Base-by-base conservation (phyloP, 495 filamentous ascomycete genomes). In the Lophiotrema nucula region DNA sequence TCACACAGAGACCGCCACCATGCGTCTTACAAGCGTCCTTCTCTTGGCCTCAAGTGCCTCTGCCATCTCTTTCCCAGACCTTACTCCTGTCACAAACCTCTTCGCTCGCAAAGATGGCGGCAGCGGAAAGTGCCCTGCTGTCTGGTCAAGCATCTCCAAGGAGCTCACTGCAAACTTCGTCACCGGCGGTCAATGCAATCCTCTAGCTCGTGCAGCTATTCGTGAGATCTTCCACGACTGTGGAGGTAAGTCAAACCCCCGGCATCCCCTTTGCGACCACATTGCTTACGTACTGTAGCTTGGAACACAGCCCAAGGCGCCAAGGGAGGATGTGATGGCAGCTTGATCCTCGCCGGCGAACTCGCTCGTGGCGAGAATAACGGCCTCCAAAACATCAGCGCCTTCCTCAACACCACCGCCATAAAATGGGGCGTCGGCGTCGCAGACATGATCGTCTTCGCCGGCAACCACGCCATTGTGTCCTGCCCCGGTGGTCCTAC, bases 241-340 rank as follows among this genome's bases (percentile, higher is more conserved):
- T 44, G 64, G 64, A 15, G 53, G 53, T 48, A 41, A 10, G 53
- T 21, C 2, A n/a, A n/a, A n/a, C 37, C 13, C 25, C 22, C 2
- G 8, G 21, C 26, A 1, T 11, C 26, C 19, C n/a, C n/a, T 11
- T 13, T 16, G 25, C 24, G 23, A 15, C 35, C 24, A n/a, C 2
- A 39, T 26, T 35, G 31, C 44, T 57, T 24, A 57, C 53, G 23
- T 11, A 2, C 6, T 18, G 39, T 18, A 57, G 56, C 56, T 28
- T 66, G 62, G 62, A 44, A 66, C 19, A 57, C 47, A 12, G 22
- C 33, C 25, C 52, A 44, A n/a, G 62, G 58, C 1, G 42, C 25
- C 13, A 66, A 21, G 15, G 68, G 62, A 19, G 69, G 69, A 5
- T 65, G 58, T 42, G 69, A 72, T 43, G 69, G 69, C 11, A 69